Base-by-base conservation (phyloP, 2,329 filamentous ascomycete genomes). In the Cryoendolithus antarcticus region DNA sequence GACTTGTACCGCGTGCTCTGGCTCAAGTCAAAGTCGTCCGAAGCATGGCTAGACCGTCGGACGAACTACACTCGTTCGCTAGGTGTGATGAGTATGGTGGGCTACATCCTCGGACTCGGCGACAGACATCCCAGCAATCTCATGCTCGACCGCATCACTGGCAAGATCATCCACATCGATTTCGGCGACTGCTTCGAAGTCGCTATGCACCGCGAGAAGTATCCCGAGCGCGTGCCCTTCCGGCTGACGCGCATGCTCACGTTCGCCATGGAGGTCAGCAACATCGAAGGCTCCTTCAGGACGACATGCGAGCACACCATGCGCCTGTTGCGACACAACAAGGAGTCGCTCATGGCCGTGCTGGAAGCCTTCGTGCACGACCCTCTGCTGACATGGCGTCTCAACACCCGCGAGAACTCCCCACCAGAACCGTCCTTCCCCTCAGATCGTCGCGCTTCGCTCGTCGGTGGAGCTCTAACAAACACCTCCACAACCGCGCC, bases 81-180 rank as follows among this genome's bases (percentile, higher is more conserved):
- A 2, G 91, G 86, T 52, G 91, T 98, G 54, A 99, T 98, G 91
- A 95, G 86, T n/a, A 98, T 99, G 86, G 91, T 96, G n/a, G 91
- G 91, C 47, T 99, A 99, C 62, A 96, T 99, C 48, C 77, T 99
- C 13, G 93, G 91, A 44, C 71, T 99, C 9, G 91, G 91, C 39
- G 91, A 99, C 65, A 80, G 93, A 35, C 91, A 99, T 64, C 93
- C 93, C 30, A 95, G 86, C 44, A 99, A 99, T 61, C 67, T 99
- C 54, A 93, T 98, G 82, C 80, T 99, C 31, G 91, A 98, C 61
- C 82, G 86, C 30, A 78, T 93, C 44, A 96, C 89, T 1, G 91
- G 91, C 58, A 94, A 93, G 67, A 91, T 98, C 46, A 81, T 98
- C 48, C 91, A 99, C 59, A 96, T 98, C 52, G 91, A 99, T 68